phyloP scores from a whole-genome alignment of 2,329 filamentous ascomycete species.

The Aspergillus fumigatiaffinis region DNA sequence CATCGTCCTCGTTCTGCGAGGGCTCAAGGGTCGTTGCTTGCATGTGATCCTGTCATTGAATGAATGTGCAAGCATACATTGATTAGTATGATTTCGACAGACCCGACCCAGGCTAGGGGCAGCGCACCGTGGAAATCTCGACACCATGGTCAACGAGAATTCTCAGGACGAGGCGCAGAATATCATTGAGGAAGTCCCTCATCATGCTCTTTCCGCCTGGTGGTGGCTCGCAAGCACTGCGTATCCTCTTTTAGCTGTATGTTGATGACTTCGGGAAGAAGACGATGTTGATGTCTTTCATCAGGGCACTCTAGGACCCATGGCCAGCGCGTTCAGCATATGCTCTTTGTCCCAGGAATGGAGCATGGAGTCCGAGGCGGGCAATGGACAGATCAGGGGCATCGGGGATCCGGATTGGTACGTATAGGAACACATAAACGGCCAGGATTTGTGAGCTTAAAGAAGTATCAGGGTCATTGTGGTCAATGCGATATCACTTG shows the following conservation, averaged over 20 bases:
- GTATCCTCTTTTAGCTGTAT: slow-evolving; percentile 52
- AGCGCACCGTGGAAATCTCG: background rate
- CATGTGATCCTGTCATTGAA: background rate
- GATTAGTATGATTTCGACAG: background rate
- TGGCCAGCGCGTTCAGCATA: slow-evolving; percentile 53
- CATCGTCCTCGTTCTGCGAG: background rate
- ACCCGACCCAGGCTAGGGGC: background rate
- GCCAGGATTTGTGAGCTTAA: background rate
- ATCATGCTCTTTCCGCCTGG: slow-evolving; percentile 27
- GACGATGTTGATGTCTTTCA: slow-evolving; percentile 1
- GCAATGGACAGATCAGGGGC: slow-evolving; percentile 29
- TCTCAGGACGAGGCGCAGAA: background rate
- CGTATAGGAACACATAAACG: background rate
- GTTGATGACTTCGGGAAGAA: slow-evolving; percentile 18
- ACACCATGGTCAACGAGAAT: background rate
- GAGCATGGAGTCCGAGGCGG: slow-evolving; percentile 50
- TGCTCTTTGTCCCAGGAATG: slow-evolving; percentile 55
- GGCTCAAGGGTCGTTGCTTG: background rate
- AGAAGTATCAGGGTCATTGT: slow-evolving; percentile 42
- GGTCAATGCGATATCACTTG: slow-evolving; percentile 54
- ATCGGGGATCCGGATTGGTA: background rate
- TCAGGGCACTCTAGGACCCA: slow-evolving; percentile 50
- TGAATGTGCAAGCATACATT: background rate
- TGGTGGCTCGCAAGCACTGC: slow-evolving; percentile 62
- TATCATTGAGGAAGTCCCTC: slow-evolving; percentile 5